Evolutionary conservation across 495 filamentous ascomycete genomes (phyloP).

Genomic region (Aspergillus homomorphus): DNA sequence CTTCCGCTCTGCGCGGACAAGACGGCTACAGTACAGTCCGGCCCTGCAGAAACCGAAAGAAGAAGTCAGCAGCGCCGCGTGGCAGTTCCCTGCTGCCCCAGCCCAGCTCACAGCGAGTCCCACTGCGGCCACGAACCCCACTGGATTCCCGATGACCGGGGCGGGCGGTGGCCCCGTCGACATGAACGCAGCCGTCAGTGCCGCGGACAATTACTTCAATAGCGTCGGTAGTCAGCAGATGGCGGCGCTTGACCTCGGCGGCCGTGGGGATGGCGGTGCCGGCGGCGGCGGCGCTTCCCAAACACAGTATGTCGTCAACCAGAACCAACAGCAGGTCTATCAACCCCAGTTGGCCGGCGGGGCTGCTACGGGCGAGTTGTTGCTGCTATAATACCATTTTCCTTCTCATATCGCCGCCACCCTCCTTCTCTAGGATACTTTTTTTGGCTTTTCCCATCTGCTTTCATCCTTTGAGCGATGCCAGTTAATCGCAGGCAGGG

Average conservation of each 20-base stretch:
- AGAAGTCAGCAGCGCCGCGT: constrained; percentile 43
- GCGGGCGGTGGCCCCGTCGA: constrained; percentile 30
- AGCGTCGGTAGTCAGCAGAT: constrained; percentile 67
- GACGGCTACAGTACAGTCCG: constrained; percentile 73
- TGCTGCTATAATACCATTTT: constrained; percentile 38
- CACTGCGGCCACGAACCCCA: constrained; percentile 16
- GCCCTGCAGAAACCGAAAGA: constrained; percentile 69
- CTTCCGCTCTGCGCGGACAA: constrained; percentile 84
- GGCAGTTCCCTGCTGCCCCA: constrained; percentile 30
- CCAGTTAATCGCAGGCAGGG: constrained; percentile 4
- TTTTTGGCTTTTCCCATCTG: constrained; percentile 3
- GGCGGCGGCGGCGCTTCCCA: constrained; percentile 39
- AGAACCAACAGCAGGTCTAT: constrained; percentile 53
- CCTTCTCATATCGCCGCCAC: constrained; percentile 9
- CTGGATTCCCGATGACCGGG: constrained; percentile 22
- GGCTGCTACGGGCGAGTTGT: constrained; percentile 48
- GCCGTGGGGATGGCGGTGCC: constrained; percentile 38
- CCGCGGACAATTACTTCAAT: constrained; percentile 84
- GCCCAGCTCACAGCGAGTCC: constrained; percentile 13
- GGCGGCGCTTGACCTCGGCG: constrained; percentile 61
- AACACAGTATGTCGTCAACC: constrained; percentile 52
- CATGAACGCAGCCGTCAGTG: constrained; percentile 68
- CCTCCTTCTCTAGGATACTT: constrained; percentile 20
- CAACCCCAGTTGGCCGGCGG: constrained; percentile 49
- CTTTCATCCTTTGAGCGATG: not conserved